phyloP scores from a whole-genome alignment of 306 rosid species.

The Albizia julibrissin region DNA sequence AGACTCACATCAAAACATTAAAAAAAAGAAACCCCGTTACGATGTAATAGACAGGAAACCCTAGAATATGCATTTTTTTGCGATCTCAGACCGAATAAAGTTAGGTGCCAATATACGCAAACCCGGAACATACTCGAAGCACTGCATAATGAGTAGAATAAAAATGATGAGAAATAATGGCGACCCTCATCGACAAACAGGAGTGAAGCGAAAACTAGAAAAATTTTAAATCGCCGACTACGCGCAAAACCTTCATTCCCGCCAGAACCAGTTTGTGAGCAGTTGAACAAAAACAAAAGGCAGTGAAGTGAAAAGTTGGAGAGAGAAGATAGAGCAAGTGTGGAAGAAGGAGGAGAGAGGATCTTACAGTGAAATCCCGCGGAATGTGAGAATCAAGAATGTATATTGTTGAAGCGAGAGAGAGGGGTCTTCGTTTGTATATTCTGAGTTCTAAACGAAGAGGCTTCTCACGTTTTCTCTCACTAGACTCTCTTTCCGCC shows the following conservation, averaged over 20 bases:
- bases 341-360: not conserved
- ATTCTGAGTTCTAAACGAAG: slow-evolving; percentile 23
- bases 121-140: not conserved
- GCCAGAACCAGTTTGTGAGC: slow-evolving; percentile 10
- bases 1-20: not conserved
- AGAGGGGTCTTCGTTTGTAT: slow-evolving; percentile 5
- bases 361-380: slow-evolving; percentile 30
- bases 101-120: not conserved
- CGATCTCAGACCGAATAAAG: slow-evolving; percentile 9
- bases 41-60: not conserved
- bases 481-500: not conserved
- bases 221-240: not conserved
- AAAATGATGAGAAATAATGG: not conserved
- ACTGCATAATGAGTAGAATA: not conserved
- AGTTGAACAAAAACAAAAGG: not conserved
- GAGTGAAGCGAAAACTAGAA: not conserved
- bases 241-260: slow-evolving; percentile 24
- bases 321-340: not conserved
- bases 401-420: slow-evolving; percentile 4
- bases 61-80: not conserved
- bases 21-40: not conserved
- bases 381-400: slow-evolving; percentile 20
- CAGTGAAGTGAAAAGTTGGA: not conserved
- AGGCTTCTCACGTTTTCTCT: slow-evolving; percentile 21
- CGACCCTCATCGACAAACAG: not conserved